Evolutionary conservation across 176 grass and related monocot species (phyloP).

Genomic region (Coix lacrymajobi): DNA sequence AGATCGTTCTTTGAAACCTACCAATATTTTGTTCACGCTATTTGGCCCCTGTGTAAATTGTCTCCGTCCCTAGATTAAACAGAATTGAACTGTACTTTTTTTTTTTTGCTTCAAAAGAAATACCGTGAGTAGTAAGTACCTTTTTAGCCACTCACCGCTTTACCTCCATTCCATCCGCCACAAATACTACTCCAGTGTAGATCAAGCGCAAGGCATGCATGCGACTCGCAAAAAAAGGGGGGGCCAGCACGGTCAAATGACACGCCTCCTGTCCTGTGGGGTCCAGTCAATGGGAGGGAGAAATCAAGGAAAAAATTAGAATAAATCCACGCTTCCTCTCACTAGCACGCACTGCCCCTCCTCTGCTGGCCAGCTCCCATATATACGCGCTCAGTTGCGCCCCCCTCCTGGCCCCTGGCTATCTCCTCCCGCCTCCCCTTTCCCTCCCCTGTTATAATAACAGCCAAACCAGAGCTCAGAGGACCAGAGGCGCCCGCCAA

Average conservation of each 20-base stretch:
- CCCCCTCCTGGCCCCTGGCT: not conserved
- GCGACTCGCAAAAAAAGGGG: not conserved
- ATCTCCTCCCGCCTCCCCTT: not conserved
- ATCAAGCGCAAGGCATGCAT: not conserved
- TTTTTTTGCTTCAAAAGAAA: too few relatives aligned
- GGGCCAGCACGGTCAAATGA: conserved; percentile 20
- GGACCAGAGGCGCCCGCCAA: not conserved
- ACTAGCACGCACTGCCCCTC: not conserved
- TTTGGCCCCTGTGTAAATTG: too few relatives aligned
- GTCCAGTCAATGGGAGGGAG: conserved; percentile 26
- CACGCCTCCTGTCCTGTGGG: not conserved
- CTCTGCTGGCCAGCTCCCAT: not conserved
- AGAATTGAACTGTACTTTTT: too few relatives aligned
- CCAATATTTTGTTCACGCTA: too few relatives aligned
- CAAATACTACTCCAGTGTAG: too few relatives aligned
- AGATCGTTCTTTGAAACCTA: too few relatives aligned
- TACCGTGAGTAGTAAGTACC: too few relatives aligned
- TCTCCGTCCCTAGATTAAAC: too few relatives aligned
- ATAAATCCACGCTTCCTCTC: not conserved
- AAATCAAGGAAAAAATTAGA: not conserved
- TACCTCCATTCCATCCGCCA: too few relatives aligned
- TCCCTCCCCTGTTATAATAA: not conserved
- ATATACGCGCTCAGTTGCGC: conserved; percentile 24
- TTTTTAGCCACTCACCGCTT: too few relatives aligned
- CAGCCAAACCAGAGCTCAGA: not conserved